Base-by-base conservation (phyloP, 768 basidiomycete genomes). In the Termitomyces sp. region DNA sequence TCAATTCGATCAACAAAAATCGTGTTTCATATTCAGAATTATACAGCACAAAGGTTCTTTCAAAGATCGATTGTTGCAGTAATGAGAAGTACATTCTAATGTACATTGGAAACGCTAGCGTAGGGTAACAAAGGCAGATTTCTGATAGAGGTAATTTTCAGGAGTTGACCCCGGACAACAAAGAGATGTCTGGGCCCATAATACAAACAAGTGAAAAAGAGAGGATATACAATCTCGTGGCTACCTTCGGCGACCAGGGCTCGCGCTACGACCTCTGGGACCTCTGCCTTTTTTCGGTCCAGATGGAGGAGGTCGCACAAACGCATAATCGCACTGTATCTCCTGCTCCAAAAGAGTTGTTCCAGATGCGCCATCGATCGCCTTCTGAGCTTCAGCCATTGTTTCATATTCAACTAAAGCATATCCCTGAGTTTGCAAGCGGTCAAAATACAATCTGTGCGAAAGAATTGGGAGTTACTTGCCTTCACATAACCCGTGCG, bases 401-500 rank as follows among this genome's bases (percentile, higher is more conserved):
- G 94, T 96, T 70, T 96, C 94, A 73, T 98, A 99, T 75, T 99
- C 97, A 55, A 99, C 93, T 58, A 99, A 79, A 4, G 96, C 96
- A 77, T 99, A 99, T 46, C 97, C 97, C 96, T 98, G 68, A 44
- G 55, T 16, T 28, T n/a, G 7, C 54, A 57, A 57, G 51, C 16
- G 38, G 18, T 39, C 11, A 63, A 33, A 18, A 40, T 39, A 24
- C 7, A 50, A 45, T 28, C 33, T 50, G 56, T 35, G 55, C 45
- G 32, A 57, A 61, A 65, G 46, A 46, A 38, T 16, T 22, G 18
- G 68, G 32, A 20, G 8, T 16, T 33, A 36, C 84, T 48, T 64
- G 94, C 96, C 88, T 98, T 99, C 70, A 98, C 96, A 76, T 97
- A 99, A 71, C 97, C 97, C 5, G 97, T 98, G 66, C 96, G 84